Evolutionary conservation across 768 basidiomycete species (phyloP), one percentile per base, ranked within the genome.

Genomic region (Hirschioporus abietinus): DNA sequence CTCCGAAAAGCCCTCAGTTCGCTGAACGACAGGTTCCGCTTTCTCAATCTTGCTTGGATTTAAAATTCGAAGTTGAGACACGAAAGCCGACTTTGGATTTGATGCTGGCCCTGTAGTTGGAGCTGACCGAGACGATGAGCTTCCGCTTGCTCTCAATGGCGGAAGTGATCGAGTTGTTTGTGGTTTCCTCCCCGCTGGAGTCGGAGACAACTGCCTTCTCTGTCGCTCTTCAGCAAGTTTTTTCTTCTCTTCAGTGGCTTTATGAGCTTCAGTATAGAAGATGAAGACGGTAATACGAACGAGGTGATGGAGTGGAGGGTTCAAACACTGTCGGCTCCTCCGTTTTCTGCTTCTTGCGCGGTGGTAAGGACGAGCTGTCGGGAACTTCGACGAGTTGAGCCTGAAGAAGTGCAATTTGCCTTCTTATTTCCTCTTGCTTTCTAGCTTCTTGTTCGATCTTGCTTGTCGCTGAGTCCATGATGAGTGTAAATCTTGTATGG

Each of bases 261-360:
- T 52, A 12, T 15, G 12, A 20, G 42, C 42, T 52, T 15, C 30
- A 20, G 20, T 6, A 52, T 20, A 52, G 42, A 20, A 15, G 15
- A 52, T 15, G 42, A 15, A 52, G 12, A 52, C 1, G 42, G 42
- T 20, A 20, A 27, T n/a, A 75, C 82, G 74, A 69, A 91, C 89
- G 89, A 4, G 88, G 88, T 36, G 91, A 90, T 9, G 91, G 91
- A 0, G 87, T 88, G 0, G 82, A 74, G 6, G 87, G 87, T 1
- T 80, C 87, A 30, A 83, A 70, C 17, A 84, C 71, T 1, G 76
- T 74, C 2, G 78, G 67, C 9, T 81, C 77, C 12, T 70, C 69
- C 59, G 76, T 76, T 74, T 83, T 87, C 67, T 83, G 78, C 74
- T 86, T 85, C 9, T 84, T 83, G 7, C 84, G 81, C 24, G 70